Conservation (phyloP, 225 moss, liverwort and hornwort genomes). For the Bryoerythrophyllum caledonicum region DNA sequence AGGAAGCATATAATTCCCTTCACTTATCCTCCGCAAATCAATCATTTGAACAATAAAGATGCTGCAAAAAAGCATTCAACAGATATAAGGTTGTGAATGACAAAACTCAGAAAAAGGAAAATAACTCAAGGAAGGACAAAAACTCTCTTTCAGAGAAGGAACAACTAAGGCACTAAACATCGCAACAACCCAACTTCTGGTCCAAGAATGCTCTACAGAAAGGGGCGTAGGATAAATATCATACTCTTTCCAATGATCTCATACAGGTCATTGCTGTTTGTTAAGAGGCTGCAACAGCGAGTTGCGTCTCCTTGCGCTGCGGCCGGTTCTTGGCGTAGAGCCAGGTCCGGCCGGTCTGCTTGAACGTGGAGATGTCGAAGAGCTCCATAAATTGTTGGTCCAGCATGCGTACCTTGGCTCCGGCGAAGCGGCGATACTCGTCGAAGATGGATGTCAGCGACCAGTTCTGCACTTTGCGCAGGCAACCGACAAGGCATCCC, state of each 20-base stretch:
- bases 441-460: conserved; percentile 94
- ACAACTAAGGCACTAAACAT: conserved; percentile 11
- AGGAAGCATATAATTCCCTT: too few species aligned
- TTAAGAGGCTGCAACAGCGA: conserved; percentile 35
- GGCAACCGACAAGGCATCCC: conserved; percentile 95
- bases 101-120: background rate
- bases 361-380: conserved; percentile 90
- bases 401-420: conserved; percentile 94
- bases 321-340: conserved; percentile 62
- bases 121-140: too few species aligned
- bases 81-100: conserved; percentile 8
- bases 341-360: conserved; percentile 77
- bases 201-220: conserved; percentile 10
- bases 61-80: conserved; percentile 1
- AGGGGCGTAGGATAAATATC: conserved; percentile 1
- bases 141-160: background rate
- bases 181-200: background rate
- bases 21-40: too few species aligned
- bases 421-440: conserved; percentile 97
- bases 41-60: background rate
- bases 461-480: conserved; percentile 98
- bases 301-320: conserved; percentile 47
- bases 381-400: conserved; percentile 99
- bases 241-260: conserved; percentile 5
- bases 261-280: conserved; percentile 15